Percentiles rank a stretch among this genome's conserved stretches.
These are phyloP conservation scores for Yamadazyma laniorum DNA, from an alignment of 805 yeast species.

Conservation along the genomic window DNA sequence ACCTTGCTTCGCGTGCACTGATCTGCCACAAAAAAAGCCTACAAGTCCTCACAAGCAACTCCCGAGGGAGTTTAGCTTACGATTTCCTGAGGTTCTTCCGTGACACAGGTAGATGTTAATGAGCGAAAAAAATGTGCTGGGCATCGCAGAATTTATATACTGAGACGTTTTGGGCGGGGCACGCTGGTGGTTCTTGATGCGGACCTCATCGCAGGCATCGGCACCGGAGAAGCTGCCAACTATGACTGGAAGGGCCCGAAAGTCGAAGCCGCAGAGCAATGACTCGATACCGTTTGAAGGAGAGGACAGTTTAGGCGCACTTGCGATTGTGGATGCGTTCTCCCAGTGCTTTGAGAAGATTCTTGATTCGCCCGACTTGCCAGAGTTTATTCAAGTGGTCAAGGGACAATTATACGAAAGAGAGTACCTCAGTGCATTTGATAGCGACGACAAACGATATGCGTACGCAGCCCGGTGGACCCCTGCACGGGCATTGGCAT, in stretches of 20 bases:
- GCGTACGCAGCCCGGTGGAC: conserved; percentile 88
- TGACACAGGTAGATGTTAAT: conserved; percentile 51
- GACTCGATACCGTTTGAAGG: conserved; percentile 33
- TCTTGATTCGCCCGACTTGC: conserved; percentile 34
- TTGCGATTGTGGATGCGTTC: conserved; percentile 37
- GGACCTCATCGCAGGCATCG: conserved; percentile 1
- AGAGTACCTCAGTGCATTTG: conserved; percentile 70
- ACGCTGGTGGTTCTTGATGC: conserved; percentile 1
- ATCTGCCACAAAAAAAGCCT: conserved; percentile 46
- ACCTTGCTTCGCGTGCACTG: conserved; percentile 76
- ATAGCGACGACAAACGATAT: conserved; percentile 55
- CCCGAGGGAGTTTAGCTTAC: conserved; percentile 5
- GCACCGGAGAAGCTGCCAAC: too few relatives aligned
- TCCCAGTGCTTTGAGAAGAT: conserved; percentile 29
- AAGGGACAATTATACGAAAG: conserved; percentile 69
- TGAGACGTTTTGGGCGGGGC: background rate
- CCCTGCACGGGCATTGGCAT: conserved; percentile 76
- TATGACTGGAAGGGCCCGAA: too few relatives aligned
- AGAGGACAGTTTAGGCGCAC: conserved; percentile 30
- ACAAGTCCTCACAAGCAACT: conserved; percentile 37
- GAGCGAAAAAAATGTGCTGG: conserved; percentile 2
- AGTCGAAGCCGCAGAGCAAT: too few relatives aligned
- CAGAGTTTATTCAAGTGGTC: conserved; percentile 58
- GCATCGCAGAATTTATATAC: conserved; percentile 6
- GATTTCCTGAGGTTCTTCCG: conserved; percentile 30